Conservation (phyloP, 2,329 filamentous ascomycete genomes). For the Alternaria viburni region DNA sequence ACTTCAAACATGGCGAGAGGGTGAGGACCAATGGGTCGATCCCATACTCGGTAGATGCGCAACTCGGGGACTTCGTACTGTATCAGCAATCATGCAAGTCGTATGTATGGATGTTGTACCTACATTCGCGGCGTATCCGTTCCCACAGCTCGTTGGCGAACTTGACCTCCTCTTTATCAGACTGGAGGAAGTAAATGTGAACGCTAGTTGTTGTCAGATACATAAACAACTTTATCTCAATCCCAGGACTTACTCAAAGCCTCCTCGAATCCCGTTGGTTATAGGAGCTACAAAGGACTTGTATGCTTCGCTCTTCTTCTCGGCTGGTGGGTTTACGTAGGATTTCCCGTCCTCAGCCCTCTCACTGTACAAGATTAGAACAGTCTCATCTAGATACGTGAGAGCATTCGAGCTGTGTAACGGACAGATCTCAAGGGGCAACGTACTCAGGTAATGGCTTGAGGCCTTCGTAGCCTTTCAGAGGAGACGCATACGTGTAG, state of each 20-base stretch:
- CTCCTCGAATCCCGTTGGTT: conserved; percentile 69
- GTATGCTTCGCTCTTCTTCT: conserved; percentile 71
- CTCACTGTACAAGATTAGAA: too few relatives aligned
- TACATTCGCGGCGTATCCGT: conserved; percentile 80
- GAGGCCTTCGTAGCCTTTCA: conserved; percentile 64
- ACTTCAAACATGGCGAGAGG: conserved; percentile 91
- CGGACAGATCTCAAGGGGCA: too few relatives aligned
- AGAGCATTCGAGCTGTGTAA: too few relatives aligned
- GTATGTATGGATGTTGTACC: conserved; percentile 25
- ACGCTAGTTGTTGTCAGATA: conserved; percentile 49
- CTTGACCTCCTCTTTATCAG: conserved; percentile 65
- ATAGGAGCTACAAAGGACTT: conserved; percentile 72
- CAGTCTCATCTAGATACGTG: too few relatives aligned
- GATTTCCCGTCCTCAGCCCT: conserved; percentile 77
- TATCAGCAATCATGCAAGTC: conserved; percentile 5
- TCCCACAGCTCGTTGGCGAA: conserved; percentile 79
- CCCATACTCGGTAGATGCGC: conserved; percentile 79
- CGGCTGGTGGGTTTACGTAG: conserved; percentile 69
- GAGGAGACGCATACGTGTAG: conserved; percentile 62
- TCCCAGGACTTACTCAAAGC: conserved; percentile 66
- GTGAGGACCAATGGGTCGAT: conserved; percentile 80
- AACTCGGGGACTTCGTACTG: conserved; percentile 75
- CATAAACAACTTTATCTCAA: neutral
- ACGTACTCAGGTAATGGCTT: conserved; percentile 58
- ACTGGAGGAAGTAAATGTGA: conserved; percentile 80